phyloP scores from a whole-genome alignment of 441 rosid species.

The Hura crepitans region DNA sequence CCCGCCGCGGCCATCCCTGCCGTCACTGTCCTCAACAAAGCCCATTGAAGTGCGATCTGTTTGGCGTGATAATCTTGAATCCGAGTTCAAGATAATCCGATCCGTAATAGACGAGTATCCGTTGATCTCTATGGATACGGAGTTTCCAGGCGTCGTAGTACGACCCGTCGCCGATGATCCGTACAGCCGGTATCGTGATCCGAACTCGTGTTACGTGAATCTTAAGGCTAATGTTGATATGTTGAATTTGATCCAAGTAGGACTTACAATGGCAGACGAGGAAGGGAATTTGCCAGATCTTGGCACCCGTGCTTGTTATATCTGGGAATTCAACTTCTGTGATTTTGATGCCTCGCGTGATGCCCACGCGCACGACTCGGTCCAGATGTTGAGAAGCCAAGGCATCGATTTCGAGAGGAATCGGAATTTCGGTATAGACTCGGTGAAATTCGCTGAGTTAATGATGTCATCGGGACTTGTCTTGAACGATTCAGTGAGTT shows the following conservation, averaged over 20 bases:
- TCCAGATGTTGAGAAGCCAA: conserved; percentile 48
- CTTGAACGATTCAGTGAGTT: conserved; percentile 44
- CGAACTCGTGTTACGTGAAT: conserved; percentile 33
- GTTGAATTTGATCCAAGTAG: conserved; percentile 55
- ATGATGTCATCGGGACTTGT: conserved; percentile 63
- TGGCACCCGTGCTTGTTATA: conserved; percentile 33
- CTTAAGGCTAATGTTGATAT: conserved; percentile 56
- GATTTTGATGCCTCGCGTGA: conserved; percentile 50
- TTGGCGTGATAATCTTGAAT: conserved; percentile 39
- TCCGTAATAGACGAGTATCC: conserved; percentile 39
- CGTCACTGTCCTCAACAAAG: not conserved
- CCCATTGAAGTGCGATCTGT: conserved; percentile 45
- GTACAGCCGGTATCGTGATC: conserved; percentile 25
- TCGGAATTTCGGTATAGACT: conserved; percentile 41
- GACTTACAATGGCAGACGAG: conserved; percentile 46
- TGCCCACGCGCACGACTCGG: conserved; percentile 46
- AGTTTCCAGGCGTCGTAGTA: conserved; percentile 57
- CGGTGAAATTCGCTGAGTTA: conserved; percentile 44
- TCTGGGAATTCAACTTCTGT: conserved; percentile 66
- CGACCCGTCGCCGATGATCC: conserved; percentile 25
- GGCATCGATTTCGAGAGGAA: conserved; percentile 56
- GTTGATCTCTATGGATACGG: conserved; percentile 59
- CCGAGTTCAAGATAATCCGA: conserved; percentile 41
- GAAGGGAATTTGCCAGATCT: conserved; percentile 54
- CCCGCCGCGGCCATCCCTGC: conserved; percentile 10